These are phyloP conservation scores for Limnanthes douglasii DNA, from an alignment of 345 rosid species.

Conservation along the genomic window DNA sequence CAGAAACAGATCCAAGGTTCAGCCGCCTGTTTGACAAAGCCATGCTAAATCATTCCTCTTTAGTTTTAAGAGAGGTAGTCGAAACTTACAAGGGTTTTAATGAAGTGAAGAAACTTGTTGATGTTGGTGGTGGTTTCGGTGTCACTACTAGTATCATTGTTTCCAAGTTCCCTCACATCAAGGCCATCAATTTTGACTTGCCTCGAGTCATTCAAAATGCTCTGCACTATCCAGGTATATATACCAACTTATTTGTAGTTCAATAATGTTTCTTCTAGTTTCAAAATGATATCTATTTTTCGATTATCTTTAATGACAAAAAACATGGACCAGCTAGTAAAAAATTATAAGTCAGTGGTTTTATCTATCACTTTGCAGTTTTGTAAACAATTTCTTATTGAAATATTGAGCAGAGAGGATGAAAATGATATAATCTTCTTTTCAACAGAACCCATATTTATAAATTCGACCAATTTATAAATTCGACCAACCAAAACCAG, in stretches of 20 bases:
- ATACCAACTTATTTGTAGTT: neutral
- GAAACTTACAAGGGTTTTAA: slow-evolving; percentile 44
- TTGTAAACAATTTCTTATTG: no score
- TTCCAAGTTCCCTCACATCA: slow-evolving; percentile 29
- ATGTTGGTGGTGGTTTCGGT: slow-evolving; percentile 66
- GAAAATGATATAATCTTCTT: no score
- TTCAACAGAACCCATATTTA: no score
- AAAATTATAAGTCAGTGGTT: no score
- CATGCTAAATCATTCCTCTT: slow-evolving; percentile 29
- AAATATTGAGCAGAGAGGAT: no score
- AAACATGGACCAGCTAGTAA: no score
- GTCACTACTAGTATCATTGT: slow-evolving; percentile 28
- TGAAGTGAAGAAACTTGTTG: slow-evolving; percentile 28
- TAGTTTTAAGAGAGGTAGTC: slow-evolving; percentile 34
- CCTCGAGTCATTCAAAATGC: slow-evolving; percentile 16
- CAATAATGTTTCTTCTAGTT: no score
- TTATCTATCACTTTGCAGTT: no score
- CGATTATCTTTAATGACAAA: no score
- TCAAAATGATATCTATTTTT: no score
- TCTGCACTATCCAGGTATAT: slow-evolving; percentile 13
- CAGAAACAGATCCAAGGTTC: slow-evolving; percentile 27
- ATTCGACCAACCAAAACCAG: no score
- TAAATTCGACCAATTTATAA: no score
- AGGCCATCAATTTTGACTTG: slow-evolving; percentile 35
- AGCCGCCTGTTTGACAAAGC: slow-evolving; percentile 41